Evolutionary conservation across 208 protist genomes (phyloP).

Genomic region (Histomonas meleagridis): DNA sequence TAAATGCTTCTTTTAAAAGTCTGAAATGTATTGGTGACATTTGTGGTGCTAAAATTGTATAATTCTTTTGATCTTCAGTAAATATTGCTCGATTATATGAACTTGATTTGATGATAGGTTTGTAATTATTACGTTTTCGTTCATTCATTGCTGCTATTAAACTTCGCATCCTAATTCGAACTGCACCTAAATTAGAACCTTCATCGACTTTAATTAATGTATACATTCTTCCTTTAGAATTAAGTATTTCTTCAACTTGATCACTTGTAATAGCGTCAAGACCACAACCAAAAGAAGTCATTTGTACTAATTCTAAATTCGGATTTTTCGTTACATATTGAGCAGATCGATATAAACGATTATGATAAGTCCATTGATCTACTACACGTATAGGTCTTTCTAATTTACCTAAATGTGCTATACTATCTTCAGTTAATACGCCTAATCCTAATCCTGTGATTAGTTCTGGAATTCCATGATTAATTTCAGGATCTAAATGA

Average conservation of each 20-base stretch:
- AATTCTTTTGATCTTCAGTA: background rate
- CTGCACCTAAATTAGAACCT: background rate
- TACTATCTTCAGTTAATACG: background rate
- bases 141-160: background rate
- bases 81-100: background rate
- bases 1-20: background rate
- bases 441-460: background rate
- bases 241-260: background rate
- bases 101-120: background rate
- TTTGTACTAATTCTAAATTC: background rate
- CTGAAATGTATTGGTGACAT: background rate
- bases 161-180: background rate
- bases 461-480: background rate
- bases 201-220: slow-evolving; percentile 7
- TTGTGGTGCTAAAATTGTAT: background rate
- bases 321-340: background rate
- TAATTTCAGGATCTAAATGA: background rate
- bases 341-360: background rate
- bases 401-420: background rate
- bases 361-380: background rate
- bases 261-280: background rate
- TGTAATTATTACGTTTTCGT: background rate
- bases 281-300: background rate
- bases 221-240: background rate
- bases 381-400: background rate